These are phyloP conservation scores for Ophiocordyceps polyrhachis-furcata DNA, from an alignment of 2,329 filamentous ascomycete species.

Conservation along the genomic window DNA sequence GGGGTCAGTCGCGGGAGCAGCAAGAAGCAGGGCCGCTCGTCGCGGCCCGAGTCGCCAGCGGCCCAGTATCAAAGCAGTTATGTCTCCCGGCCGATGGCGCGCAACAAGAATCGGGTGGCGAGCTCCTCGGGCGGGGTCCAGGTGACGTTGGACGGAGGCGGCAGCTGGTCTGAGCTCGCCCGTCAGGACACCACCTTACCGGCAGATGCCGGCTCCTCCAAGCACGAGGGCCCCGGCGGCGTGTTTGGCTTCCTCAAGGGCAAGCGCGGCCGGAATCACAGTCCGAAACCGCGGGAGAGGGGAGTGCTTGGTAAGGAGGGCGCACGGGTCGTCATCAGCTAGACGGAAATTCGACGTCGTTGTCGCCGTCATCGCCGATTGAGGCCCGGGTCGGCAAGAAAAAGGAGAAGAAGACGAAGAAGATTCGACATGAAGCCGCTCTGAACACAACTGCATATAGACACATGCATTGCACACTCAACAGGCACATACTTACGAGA, in stretches of 20 bases:
- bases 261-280: slow-evolving; percentile 79
- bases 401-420: background rate
- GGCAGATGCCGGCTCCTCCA: slow-evolving; percentile 41
- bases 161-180: slow-evolving; percentile 81
- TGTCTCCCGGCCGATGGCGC: slow-evolving; percentile 25
- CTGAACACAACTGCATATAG: background rate
- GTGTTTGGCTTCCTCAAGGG: slow-evolving; percentile 81
- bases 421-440: background rate
- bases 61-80: slow-evolving; percentile 30
- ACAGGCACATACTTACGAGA: background rate
- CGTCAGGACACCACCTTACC: slow-evolving; percentile 63
- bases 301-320: slow-evolving; percentile 92
- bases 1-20: background rate
- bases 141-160: slow-evolving; percentile 74
- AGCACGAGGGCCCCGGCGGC: slow-evolving; percentile 44
- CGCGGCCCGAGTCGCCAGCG: slow-evolving; percentile 17
- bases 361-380: background rate
- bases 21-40: slow-evolving; percentile 5
- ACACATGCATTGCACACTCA: background rate
- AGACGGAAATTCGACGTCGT: slow-evolving; percentile 4
- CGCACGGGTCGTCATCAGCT: slow-evolving; percentile 63
- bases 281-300: slow-evolving; percentile 83
- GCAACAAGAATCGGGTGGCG: slow-evolving; percentile 48
- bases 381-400: background rate
- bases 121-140: slow-evolving; percentile 73